Evolutionary conservation across 2,329 filamentous ascomycete species (phyloP).

Genomic region (Sphaerulina populicola): DNA sequence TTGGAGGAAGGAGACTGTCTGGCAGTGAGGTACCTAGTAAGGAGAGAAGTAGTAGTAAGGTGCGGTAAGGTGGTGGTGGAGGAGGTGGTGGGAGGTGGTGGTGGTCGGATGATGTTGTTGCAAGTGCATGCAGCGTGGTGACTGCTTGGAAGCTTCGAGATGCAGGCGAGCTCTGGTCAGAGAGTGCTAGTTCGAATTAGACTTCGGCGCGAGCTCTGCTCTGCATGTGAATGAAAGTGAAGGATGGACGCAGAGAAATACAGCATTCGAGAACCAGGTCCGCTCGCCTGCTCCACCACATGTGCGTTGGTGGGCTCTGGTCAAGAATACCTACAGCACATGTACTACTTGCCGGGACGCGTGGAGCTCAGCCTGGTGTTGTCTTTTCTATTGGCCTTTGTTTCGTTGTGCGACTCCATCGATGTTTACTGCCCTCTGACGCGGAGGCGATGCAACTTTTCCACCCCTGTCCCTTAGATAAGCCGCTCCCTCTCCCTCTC

Average conservation of each 20-base stretch:
- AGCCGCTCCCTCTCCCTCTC: too few species aligned
- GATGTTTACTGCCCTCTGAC: background rate
- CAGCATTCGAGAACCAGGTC: background rate
- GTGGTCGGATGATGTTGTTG: background rate
- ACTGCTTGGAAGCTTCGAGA: slow-evolving; percentile 4
- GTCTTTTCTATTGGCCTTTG: background rate
- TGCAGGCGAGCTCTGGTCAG: background rate
- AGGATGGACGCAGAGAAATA: background rate
- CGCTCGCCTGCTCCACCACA: background rate
- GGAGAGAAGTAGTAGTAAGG: too few species aligned
- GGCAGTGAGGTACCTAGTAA: too few species aligned
- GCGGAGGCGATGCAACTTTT: slow-evolving; percentile 4
- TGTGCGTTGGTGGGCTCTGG: background rate
- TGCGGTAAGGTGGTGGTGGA: background rate
- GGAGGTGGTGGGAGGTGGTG: background rate
- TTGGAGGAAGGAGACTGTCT: too few species aligned
- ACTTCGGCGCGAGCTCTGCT: background rate
- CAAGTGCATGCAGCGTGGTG: slow-evolving; percentile 1
- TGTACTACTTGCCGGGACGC: background rate
- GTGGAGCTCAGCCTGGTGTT: background rate
- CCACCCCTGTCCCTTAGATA: background rate
- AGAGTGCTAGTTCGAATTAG: background rate
- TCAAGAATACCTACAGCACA: background rate
- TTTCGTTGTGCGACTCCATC: background rate
- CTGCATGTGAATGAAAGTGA: background rate